Base-by-base conservation (phyloP, 768 basidiomycete species). In the Psilocybe subaeruginosa region DNA sequence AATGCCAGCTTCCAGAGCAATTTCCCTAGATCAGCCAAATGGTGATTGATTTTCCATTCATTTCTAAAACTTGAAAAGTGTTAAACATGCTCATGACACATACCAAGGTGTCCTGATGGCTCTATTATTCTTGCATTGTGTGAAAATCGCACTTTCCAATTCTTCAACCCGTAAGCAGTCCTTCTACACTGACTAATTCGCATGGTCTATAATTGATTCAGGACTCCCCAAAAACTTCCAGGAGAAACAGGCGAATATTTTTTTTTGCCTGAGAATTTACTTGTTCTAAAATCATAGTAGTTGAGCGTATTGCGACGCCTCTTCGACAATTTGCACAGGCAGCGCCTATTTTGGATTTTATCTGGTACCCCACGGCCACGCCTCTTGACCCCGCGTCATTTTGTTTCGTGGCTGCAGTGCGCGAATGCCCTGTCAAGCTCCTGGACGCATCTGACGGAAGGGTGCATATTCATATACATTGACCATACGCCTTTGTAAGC, bases 341-440 rank as follows among this genome's bases (percentile, higher is more conserved):
- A 0, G 81, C 88, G 0, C 85, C 94, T 0, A 83, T 96, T 37
- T 81, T 95, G 37, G 92, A 95, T 58, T 90, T 86, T 64, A 61
- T 80, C 16, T 98, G 96, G 95, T 97, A 91, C 69, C 95, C 97
- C 0, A 79, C 82, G 0, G 95, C 95, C 0, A 83, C 85, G 0
- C 66, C 73, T 1, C 66, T 70, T 6, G 79, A 87, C 47, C 84
- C 86, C 0, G 81, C 88, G 0, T 80, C 88, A 1, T 97, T 85
- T 71, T 96, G 95, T 72, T 95, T 95, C 70, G 76, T 93, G 0
- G 84, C 91, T 0, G 94, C 91, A 5, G 86, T 96, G 6, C 83
- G 92, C 27, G 95, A 97, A 70, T 85, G 85, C 47, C 95, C 96
- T 0, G 85, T 98, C 1, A 90, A 92, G 66, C 78, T 98, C 12